phyloP scores from a whole-genome alignment of 768 basidiomycete species.

The Tulasnella sp. region DNA sequence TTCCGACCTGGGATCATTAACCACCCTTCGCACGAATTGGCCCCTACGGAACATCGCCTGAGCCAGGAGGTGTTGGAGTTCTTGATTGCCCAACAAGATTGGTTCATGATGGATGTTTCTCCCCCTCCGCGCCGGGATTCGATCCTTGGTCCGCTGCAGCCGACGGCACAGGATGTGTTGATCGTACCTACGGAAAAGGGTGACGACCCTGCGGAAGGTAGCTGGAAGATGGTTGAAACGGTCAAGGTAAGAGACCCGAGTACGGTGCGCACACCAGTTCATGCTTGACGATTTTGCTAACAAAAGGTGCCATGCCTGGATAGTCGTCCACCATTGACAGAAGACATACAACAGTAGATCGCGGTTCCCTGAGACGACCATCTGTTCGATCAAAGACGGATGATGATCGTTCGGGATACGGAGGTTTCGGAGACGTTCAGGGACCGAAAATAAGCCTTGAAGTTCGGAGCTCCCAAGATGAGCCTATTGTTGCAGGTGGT shows the following conservation, averaged over 20 bases:
- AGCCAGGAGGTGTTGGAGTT: conserved; percentile 90
- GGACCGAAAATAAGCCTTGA: neutral
- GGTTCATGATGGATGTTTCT: conserved; percentile 82
- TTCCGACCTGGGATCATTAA: conserved; percentile 93
- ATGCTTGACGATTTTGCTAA: too few relatives aligned
- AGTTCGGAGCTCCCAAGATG: neutral
- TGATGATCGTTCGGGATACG: neutral
- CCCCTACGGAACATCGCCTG: conserved; percentile 71
- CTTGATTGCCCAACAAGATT: conserved; percentile 90
- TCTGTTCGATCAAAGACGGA: conserved; percentile 1
- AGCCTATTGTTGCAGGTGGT: neutral
- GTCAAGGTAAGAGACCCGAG: conserved; percentile 1
- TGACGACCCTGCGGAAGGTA: conserved; percentile 15
- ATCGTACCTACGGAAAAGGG: conserved; percentile 13
- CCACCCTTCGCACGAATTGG: conserved; percentile 76
- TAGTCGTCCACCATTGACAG: conserved; percentile 2
- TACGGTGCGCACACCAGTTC: too few relatives aligned
- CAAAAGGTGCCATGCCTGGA: neutral
- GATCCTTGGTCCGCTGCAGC: conserved; percentile 14
- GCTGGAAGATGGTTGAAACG: conserved; percentile 18
- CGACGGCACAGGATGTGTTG: conserved; percentile 8
- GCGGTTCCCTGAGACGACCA: neutral
- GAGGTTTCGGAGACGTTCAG: neutral
- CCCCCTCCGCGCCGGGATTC: conserved; percentile 38
- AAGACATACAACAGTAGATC: neutral